A percentile compares a stretch with the other conserved stretches of the same genome.
phyloP scores from a whole-genome alignment of 306 rosid genomes.

The Vigna unguiculata region DNA sequence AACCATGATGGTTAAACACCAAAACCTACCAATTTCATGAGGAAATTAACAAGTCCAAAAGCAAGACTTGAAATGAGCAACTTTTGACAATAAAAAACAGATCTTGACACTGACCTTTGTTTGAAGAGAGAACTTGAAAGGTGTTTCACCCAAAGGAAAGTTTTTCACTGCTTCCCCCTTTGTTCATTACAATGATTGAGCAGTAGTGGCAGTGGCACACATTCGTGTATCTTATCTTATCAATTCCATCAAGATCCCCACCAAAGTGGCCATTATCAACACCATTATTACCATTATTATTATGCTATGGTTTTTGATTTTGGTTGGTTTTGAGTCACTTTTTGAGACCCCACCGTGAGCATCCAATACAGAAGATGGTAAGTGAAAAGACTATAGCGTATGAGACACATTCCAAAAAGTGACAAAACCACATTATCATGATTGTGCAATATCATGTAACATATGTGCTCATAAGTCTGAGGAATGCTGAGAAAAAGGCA shows the following conservation, averaged over 20 bases:
- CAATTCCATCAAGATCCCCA: constrained; percentile 39
- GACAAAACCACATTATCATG: constrained; percentile 39
- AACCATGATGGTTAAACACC: neutral
- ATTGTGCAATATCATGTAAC: constrained; percentile 17
- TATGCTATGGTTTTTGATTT: neutral
- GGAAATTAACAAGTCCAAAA: constrained; percentile 25
- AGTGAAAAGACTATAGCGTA: constrained; percentile 9
- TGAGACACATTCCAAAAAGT: constrained; percentile 44
- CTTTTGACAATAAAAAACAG: constrained; percentile 7
- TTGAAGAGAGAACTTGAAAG: constrained; percentile 29
- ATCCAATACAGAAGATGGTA: constrained; percentile 36
- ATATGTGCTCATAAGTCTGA: neutral
- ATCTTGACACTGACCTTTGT: constrained; percentile 41
- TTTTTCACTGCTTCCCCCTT: constrained; percentile 15
- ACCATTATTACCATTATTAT: neutral
- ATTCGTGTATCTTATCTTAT: constrained; percentile 40
- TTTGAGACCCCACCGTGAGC: neutral
- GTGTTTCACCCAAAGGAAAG: constrained; percentile 33
- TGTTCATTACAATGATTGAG: constrained; percentile 5
- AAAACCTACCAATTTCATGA: neutral
- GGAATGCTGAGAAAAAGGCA: neutral
- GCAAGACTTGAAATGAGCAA: neutral
- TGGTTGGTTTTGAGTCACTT: constrained; percentile 5
- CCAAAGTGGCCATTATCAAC: constrained; percentile 39
- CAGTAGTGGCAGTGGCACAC: constrained; percentile 42